phyloP scores from a whole-genome alignment of 2,329 filamentous ascomycete species.

The Phialocephala sp. region DNA sequence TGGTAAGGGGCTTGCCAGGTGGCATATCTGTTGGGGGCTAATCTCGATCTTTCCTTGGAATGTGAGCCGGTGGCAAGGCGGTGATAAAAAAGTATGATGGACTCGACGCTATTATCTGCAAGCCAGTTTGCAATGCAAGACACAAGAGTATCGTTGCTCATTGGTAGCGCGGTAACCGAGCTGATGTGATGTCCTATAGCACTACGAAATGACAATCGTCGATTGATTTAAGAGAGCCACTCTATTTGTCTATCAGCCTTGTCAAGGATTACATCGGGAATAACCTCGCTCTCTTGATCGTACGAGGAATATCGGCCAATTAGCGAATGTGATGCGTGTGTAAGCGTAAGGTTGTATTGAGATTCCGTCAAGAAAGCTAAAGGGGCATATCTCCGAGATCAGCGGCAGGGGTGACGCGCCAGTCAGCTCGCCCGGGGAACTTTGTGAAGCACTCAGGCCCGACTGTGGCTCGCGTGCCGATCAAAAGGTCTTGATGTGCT shows the following conservation, averaged over 20 bases:
- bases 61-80: background rate
- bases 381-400: background rate
- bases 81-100: background rate
- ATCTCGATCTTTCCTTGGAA: background rate
- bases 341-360: conserved; percentile 7
- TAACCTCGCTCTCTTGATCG: background rate
- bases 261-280: background rate
- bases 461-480: background rate
- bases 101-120: conserved; percentile 1
- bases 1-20: background rate
- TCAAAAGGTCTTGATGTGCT: background rate
- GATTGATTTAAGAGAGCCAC: background rate
- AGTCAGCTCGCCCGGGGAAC: background rate
- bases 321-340: background rate
- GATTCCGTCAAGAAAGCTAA: background rate
- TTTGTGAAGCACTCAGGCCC: background rate
- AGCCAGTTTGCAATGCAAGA: background rate
- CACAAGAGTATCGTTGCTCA: background rate
- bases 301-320: background rate
- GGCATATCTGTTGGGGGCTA: background rate
- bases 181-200: too few relatives aligned
- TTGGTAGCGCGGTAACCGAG: background rate
- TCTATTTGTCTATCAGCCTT: background rate
- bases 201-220: background rate
- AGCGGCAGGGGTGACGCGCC: background rate